These are phyloP conservation scores for Nannizziopsis barbatae DNA, from an alignment of 2,329 filamentous ascomycete species.

Conservation along the genomic window DNA sequence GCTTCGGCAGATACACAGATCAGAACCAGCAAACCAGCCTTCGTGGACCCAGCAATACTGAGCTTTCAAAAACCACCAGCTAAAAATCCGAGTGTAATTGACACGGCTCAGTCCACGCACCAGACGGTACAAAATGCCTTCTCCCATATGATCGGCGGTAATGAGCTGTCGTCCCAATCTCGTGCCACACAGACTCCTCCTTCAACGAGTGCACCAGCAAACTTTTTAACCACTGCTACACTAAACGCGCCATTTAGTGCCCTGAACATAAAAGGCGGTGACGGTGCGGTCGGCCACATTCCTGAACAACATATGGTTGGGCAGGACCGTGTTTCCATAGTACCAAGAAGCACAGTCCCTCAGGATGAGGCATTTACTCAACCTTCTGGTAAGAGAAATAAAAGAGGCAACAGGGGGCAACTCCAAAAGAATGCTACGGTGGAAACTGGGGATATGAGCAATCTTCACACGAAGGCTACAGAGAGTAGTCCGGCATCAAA, in stretches of 20 bases:
- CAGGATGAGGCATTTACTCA: conserved; percentile 20
- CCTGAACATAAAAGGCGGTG: conserved; percentile 26
- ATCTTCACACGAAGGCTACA: conserved; percentile 20
- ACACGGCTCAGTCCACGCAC: conserved; percentile 3
- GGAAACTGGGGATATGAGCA: conserved; percentile 27
- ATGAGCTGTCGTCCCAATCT: conserved; percentile 18
- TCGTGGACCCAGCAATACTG: conserved; percentile 74
- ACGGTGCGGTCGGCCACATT: conserved; percentile 14
- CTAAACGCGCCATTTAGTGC: conserved; percentile 39
- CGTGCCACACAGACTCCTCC: conserved; percentile 11
- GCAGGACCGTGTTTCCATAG: conserved; percentile 16
- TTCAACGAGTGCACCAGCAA: conserved; percentile 14
- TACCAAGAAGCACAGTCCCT: conserved; percentile 17
- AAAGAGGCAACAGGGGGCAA: conserved; percentile 37
- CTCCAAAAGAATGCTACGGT: conserved; percentile 37
- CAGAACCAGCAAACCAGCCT: conserved; percentile 32
- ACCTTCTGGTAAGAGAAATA: conserved; percentile 31
- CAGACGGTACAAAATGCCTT: conserved; percentile 15
- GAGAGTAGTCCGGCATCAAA: conserved; percentile 40
- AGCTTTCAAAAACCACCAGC: conserved; percentile 45
- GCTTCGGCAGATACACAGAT: conserved; percentile 16
- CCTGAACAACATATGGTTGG: conserved; percentile 12
- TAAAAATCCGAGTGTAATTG: conserved; percentile 12
- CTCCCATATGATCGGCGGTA: conserved; percentile 25
- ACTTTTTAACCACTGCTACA: conserved; percentile 25